phyloP scores from a whole-genome alignment of 78 protist genomes.

The Reticulomyxa filosa region DNA sequence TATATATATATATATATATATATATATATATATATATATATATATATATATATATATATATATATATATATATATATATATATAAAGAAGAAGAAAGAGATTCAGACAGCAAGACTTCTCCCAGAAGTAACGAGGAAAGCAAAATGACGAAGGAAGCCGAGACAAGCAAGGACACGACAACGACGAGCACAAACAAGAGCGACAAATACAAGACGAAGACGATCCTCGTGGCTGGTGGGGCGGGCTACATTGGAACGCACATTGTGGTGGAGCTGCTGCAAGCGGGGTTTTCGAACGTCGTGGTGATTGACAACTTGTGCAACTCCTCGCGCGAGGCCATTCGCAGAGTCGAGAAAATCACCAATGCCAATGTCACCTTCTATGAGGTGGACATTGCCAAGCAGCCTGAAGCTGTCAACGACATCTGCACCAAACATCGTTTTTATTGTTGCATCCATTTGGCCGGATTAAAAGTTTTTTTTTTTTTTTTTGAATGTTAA shows the following conservation, averaged over 20 bases:
- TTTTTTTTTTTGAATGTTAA: too few relatives aligned
- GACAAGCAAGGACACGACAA: too few relatives aligned
- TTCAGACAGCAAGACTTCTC: too few relatives aligned
- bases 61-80: too few relatives aligned
- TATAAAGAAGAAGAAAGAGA: too few relatives aligned
- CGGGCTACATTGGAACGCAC: conserved; percentile 94
- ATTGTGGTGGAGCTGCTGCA: conserved; percentile 42
- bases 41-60: too few relatives aligned
- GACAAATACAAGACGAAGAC: too few relatives aligned
- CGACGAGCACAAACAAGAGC: too few relatives aligned
- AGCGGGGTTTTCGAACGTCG: conserved; percentile 40
- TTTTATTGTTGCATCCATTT: conserved; percentile 53
- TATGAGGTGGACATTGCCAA: conserved; percentile 29
- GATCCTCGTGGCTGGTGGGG: conserved; percentile 52
- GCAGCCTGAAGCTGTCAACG: neutral
- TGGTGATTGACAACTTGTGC: conserved; percentile 59
- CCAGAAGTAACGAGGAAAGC: too few relatives aligned
- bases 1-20: too few relatives aligned
- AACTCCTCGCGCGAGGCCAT: conserved; percentile 1
- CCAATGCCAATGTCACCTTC: neutral
- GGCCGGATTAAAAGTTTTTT: conserved; percentile 75
- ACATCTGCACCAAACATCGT: neutral
- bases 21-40: too few relatives aligned
- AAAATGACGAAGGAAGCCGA: too few relatives aligned
- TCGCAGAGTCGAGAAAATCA: neutral